Base-by-base conservation (phyloP, 345 rosid species). In the Gossypium bickii region DNA sequence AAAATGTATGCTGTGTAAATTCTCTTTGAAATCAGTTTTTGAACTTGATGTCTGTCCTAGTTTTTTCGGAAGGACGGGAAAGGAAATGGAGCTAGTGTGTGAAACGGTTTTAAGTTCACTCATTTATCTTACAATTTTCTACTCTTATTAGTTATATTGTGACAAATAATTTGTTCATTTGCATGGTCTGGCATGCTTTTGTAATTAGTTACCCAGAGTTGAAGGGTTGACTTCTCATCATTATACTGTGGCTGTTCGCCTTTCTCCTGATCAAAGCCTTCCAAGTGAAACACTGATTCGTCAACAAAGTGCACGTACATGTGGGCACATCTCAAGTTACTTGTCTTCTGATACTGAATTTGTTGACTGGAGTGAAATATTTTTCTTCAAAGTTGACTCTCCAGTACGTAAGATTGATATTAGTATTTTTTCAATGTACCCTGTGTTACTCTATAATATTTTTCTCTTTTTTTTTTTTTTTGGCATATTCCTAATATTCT, bases 231-330 rank as follows among this genome's bases (percentile, higher is more conserved):
- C 86, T 84, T 87, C 95, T 72, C 93, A 83, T 75, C 85, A 87
- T 57, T 91, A 89, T 78, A 74, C 89, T 56, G 88, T 80, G 59
- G 87, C 91, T 44, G 70, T 91, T 59, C 87, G 87, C 49, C 87
- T 94, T 71, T 77, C 83, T 65, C 84, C 86, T 75, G 83, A 75
- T 65, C 89, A 80, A 78, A 79, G 78, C 76, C 70, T 83, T 66
- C 84, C 76, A 67, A 74, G 72, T 70, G 94, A 91, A 16, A 72
- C 86, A 22, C 78, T 77, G 55, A 81, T 81, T 68, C 85, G 83
- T 85, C 87, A 88, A 68, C 97, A 94, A 83, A 89, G 92, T 82
- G 92, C 93, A 73, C 98, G 98, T 60, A 94, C 98, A 52, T 78
- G 91, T 74, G 97, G 98, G 78, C 79, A 81, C 77, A 83, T 77